Evolutionary conservation across 2,329 filamentous ascomycete genomes (phyloP).

Genomic region (Sporothrix dimorphospora): DNA sequence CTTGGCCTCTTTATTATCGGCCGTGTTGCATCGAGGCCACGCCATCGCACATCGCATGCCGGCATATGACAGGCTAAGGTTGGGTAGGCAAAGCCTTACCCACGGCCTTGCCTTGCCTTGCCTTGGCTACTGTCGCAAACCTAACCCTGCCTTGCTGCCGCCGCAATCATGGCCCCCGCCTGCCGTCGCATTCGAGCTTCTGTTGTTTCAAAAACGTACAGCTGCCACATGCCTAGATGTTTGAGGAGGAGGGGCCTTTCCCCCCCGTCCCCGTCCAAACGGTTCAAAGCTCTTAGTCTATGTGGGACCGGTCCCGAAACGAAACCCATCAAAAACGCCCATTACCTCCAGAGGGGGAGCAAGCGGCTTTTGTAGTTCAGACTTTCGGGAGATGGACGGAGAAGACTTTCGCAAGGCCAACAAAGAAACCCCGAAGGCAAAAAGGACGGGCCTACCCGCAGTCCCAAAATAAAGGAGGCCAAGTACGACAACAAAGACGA

Average conservation of each 20-base stretch:
- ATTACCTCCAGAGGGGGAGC: neutral
- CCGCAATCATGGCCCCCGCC: neutral
- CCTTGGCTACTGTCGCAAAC: neutral
- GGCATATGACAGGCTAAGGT: neutral
- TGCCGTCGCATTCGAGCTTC: neutral
- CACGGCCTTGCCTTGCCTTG: neutral
- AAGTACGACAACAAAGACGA: neutral
- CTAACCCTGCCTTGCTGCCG: neutral
- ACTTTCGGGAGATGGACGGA: neutral
- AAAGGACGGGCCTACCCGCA: constrained; percentile 20
- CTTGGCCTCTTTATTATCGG: neutral
- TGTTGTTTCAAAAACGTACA: neutral
- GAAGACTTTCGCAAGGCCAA: neutral
- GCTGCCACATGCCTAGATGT: neutral
- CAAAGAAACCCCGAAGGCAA: neutral
- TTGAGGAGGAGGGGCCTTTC: neutral
- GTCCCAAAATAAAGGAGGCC: neutral
- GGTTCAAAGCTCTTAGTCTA: neutral
- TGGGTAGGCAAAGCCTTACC: neutral
- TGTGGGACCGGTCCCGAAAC: constrained; percentile 7
- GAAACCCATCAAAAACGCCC: neutral
- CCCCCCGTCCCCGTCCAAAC: neutral
- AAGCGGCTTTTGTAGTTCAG: neutral
- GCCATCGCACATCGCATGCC: neutral
- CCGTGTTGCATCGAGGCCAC: neutral